Evolutionary conservation across 495 filamentous ascomycete genomes (phyloP), one percentile per base, ranked within the genome.

Genomic region (Daldinia decipiens): DNA sequence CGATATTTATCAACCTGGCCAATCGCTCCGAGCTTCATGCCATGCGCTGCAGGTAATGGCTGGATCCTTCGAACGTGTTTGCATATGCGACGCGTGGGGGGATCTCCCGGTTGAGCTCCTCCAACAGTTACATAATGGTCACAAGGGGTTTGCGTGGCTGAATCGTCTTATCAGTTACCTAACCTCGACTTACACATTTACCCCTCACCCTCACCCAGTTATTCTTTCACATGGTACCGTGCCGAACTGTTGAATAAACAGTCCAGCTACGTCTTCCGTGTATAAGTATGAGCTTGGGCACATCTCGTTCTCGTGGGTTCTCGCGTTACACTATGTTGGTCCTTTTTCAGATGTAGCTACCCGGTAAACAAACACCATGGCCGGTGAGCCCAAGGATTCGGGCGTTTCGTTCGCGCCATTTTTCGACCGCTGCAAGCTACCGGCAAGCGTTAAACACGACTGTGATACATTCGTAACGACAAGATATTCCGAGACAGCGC

Each of bases 131-230:
- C 67, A 68, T 71, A 72, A 47, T 55, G 67, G 34, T 75, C 60
- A 64, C 65, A 62, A 51, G 58, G 36, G 36, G 38, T 12, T 12
- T 40, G 52, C 54, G 61, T 74, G 59, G 59, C 55, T 65, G 31
- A 61, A 65, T 63, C 63, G 51, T 58, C 59, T 74, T 74, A 74
- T 74, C 72, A 64, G 59, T n/a, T n/a, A n/a, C n/a, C 68, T 66
- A 64, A 24, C 36, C 55, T 45, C 38, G 24, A 45, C 36, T 59
- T 24, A 45, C 36, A 5, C 15, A 36, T 56, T 53, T 72, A 72
- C 72, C 72, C 69, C 72, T 77, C 72, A 72, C 72, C 69, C 72
- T 77, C 72, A 72, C 72, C 64, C 72, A 74, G 29, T 52, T 34
- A 27, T 63, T 63, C 67, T 36, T 68, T 59, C 72, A 69, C 67